Evolutionary conservation across 352 stramenopile species (phyloP).

Genomic region (Thraustotheca clavata): DNA sequence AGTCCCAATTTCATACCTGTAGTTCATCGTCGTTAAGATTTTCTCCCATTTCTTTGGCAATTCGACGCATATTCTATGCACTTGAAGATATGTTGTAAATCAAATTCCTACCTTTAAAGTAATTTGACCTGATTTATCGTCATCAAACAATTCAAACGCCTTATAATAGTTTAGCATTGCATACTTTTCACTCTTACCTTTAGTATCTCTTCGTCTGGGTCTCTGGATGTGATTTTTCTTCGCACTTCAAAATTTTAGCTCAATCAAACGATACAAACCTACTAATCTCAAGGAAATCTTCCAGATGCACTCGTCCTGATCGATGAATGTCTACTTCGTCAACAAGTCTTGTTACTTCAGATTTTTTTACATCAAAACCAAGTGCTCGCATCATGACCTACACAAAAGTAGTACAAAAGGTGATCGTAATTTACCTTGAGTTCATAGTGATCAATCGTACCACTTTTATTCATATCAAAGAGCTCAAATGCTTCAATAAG

Average conservation of each 20-base stretch:
- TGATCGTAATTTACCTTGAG: conserved; percentile 82
- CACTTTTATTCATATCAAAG: conserved; percentile 89
- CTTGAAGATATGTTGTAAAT: neutral
- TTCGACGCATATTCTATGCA: conserved; percentile 85
- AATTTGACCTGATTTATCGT: conserved; percentile 85
- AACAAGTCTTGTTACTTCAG: conserved; percentile 81
- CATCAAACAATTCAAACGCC: conserved; percentile 93
- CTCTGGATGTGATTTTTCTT: conserved; percentile 68
- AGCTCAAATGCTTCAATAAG: conserved; percentile 90
- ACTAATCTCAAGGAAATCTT: conserved; percentile 90
- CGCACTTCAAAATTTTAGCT: conserved; percentile 36
- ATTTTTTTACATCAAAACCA: conserved; percentile 87
- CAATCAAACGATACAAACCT: conserved; percentile 3
- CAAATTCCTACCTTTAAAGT: conserved; percentile 45
- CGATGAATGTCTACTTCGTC: conserved; percentile 84
- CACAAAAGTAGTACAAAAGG: neutral
- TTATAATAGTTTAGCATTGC: conserved; percentile 14
- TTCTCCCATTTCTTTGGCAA: conserved; percentile 90
- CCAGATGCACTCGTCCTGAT: conserved; percentile 80
- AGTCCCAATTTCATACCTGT: conserved; percentile 38
- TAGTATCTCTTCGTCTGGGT: conserved; percentile 89
- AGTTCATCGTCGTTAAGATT: conserved; percentile 88
- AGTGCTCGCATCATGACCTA: conserved; percentile 87
- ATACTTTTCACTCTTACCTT: conserved; percentile 35
- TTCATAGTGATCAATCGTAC: conserved; percentile 89